phyloP scores from a whole-genome alignment of 345 rosid genomes.

The Syzygium aqueum region DNA sequence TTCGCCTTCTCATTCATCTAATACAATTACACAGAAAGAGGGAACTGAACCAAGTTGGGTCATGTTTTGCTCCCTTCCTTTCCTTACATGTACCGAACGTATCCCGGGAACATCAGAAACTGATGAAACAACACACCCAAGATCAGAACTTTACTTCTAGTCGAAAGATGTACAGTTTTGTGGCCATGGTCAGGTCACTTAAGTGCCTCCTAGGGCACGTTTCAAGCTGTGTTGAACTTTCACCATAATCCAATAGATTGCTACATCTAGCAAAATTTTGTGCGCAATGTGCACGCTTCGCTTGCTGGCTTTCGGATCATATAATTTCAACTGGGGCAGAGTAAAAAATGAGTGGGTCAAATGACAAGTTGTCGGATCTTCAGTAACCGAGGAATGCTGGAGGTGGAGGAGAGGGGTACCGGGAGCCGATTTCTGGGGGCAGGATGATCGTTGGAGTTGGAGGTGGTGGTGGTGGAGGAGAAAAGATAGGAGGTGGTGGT shows the following conservation, averaged over 20 bases:
- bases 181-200: background rate
- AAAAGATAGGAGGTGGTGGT: background rate
- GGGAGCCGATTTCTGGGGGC: conserved; percentile 43
- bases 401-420: conserved; percentile 57
- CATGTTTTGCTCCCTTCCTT: background rate
- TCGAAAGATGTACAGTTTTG: background rate
- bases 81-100: background rate
- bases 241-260: background rate
- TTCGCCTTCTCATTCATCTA: background rate
- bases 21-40: background rate
- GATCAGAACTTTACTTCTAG: background rate
- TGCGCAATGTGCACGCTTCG: background rate
- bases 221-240: background rate
- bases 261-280: background rate
- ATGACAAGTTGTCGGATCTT: background rate
- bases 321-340: background rate
- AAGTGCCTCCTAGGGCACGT: background rate
- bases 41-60: background rate
- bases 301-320: background rate
- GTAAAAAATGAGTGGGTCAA: background rate
- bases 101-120: background rate
- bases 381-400: conserved; percentile 56
- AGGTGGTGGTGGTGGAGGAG: conserved; percentile 2
- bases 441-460: conserved; percentile 2
- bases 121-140: background rate